Evolutionary conservation across 441 rosid species (phyloP), one percentile per base, ranked within the genome.

Genomic region (Eutrema salsugineum): DNA sequence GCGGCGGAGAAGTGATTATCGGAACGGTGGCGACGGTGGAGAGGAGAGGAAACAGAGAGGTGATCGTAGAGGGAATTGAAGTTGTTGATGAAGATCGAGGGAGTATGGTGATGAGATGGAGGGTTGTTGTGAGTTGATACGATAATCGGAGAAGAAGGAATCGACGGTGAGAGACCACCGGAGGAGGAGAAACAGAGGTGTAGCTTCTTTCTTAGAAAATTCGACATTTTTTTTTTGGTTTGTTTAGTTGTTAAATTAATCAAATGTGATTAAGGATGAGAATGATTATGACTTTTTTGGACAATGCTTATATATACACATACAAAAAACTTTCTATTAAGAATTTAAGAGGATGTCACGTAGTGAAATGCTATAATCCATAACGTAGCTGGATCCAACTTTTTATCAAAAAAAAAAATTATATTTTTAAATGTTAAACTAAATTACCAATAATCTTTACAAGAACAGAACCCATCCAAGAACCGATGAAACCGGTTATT

Each of bases 401-500:
- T 44, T 60, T 32, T 10, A 3, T 64, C 10, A 5, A 1, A 16
- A 15, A 5, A 1, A 16, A 15, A 44, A 15, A 6, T 22, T 60
- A 38, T 22, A 36, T 24, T 24, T 24, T 24, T 24, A 24, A 24
- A 24, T 24, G 27, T 24, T 24, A 24, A 24, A 22, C 27, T 22
- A 22, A 20, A 11, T 74, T 79, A 88, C 97, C 98, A 91, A 79
- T 88, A 91, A 76, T 88, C 95, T 55, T 64, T 77, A 62, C 96
- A 93, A 46, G 91, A 85, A 80, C 97, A 93, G 3, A 20, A 61
- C 8, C 91, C 81, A 43, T 75, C 84, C 60, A n/a, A 74, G 46
- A 94, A 91, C 20, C 72, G 79, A 73, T 94, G 98, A 77, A 91
- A 93, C 57, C 93, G 82, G 53, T 78, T 89, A 67, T 91, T 91